phyloP scores from a whole-genome alignment of 495 filamentous ascomycete genomes.

The Talaromyces nanjingensis region DNA sequence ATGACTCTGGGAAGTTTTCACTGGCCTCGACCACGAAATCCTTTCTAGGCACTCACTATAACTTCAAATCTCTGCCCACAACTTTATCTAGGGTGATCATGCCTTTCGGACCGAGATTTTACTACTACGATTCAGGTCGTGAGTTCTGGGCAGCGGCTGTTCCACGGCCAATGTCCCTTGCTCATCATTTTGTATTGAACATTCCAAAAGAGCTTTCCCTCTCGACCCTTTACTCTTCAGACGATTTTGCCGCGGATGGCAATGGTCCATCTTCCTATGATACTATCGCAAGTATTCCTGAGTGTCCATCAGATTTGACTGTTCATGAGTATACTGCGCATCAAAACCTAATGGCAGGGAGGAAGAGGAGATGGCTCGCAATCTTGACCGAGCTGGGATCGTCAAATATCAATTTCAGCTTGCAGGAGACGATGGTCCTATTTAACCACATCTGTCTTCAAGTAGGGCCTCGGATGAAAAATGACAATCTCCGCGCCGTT shows the following conservation, averaged over 20 bases:
- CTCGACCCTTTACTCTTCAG: slow-evolving; percentile 12
- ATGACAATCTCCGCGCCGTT: slow-evolving; percentile 13
- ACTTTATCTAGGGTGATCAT: too few relatives aligned
- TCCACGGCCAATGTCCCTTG: slow-evolving; percentile 20
- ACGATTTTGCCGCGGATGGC: slow-evolving; percentile 13
- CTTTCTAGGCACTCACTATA: slow-evolving; percentile 33
- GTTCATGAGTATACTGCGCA: slow-evolving; percentile 47
- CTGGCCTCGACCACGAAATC: slow-evolving; percentile 42
- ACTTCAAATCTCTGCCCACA: too few relatives aligned
- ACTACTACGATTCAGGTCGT: slow-evolving; percentile 15
- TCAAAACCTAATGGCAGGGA: slow-evolving; percentile 35
- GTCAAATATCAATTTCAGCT: slow-evolving; percentile 42
- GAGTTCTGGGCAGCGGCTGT: slow-evolving; percentile 25
- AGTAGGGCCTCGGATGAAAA: slow-evolving; percentile 31
- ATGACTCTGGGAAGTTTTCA: slow-evolving; percentile 1
- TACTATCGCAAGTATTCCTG: slow-evolving; percentile 32
- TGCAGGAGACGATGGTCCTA: slow-evolving; percentile 32
- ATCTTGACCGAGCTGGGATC: slow-evolving; percentile 32
- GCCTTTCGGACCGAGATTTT: too few relatives aligned
- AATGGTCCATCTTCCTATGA: slow-evolving; percentile 25
- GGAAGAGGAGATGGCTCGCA: slow-evolving; percentile 40
- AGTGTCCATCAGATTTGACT: slow-evolving; percentile 34
- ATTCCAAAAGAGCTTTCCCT: slow-evolving; percentile 22
- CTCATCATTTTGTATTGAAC: slow-evolving; percentile 29
- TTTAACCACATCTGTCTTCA: slow-evolving; percentile 39